These are phyloP conservation scores for Heritiera fomes DNA, from an alignment of 345 rosid species.

Conservation along the genomic window DNA sequence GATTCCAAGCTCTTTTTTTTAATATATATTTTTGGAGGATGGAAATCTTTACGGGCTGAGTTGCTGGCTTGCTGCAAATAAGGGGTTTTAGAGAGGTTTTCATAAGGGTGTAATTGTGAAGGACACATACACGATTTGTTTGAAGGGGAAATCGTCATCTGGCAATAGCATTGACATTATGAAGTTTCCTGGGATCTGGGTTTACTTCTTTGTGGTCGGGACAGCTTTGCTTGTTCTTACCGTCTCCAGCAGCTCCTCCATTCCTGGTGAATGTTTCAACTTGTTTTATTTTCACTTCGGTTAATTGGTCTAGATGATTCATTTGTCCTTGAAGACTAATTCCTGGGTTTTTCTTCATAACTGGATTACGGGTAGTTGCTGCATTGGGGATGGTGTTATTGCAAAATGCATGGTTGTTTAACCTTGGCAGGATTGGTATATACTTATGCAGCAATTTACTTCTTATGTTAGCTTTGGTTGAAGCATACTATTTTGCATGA, in stretches of 20 bases:
- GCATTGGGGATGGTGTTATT: conserved; percentile 8
- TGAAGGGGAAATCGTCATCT: neutral
- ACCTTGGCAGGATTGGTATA: neutral
- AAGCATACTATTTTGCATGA: neutral
- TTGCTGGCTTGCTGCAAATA: conserved; percentile 25
- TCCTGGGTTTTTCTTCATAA: neutral
- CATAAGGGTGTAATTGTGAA: neutral
- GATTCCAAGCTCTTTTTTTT: neutral
- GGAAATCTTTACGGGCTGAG: conserved; percentile 19
- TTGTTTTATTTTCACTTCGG: neutral
- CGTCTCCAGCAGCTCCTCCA: conserved; percentile 26
- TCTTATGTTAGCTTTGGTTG: neutral
- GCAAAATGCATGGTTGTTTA: conserved; percentile 12
- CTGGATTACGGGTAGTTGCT: neutral
- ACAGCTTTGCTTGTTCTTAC: conserved; percentile 30
- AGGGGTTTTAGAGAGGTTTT: neutral
- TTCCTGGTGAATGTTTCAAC: conserved; percentile 25
- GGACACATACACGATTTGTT: neutral
- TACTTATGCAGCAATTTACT: no score
- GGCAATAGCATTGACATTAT: conserved; percentile 22
- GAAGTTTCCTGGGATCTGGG: conserved; percentile 42
- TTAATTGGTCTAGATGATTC: neutral
- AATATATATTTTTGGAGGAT: neutral
- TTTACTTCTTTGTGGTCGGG: conserved; percentile 35
- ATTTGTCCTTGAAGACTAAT: neutral